Percentiles rank a stretch among this genome's conserved stretches.
These are phyloP conservation scores for Colletotrichum falcatum DNA, from an alignment of 2,329 filamentous ascomycete genomes.

Conservation along the genomic window DNA sequence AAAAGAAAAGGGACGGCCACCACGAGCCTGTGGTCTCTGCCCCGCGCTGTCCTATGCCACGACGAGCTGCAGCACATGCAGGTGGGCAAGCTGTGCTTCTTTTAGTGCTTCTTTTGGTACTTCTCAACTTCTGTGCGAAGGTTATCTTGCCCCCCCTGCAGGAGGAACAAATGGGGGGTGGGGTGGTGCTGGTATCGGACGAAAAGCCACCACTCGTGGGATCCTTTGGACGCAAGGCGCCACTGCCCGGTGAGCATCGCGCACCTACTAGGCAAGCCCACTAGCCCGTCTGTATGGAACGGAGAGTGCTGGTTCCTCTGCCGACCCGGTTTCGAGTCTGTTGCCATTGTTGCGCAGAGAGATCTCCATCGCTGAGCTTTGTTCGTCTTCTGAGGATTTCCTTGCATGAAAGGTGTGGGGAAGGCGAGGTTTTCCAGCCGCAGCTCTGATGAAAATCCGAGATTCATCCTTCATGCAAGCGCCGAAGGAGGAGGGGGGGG, in stretches of 20 bases:
- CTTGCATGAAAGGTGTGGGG: background rate
- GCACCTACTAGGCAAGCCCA: background rate
- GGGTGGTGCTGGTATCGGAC: constrained; percentile 23
- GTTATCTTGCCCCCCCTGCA: background rate
- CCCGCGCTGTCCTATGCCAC: constrained; percentile 9
- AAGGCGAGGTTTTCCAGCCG: background rate
- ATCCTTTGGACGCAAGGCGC: constrained; percentile 18
- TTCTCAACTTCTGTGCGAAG: background rate
- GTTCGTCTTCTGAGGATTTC: constrained; percentile 18
- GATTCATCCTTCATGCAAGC: too few relatives aligned
- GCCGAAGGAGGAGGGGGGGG: too few relatives aligned
- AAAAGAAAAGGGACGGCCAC: background rate
- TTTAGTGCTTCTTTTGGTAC: too few relatives aligned
- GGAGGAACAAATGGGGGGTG: too few relatives aligned
- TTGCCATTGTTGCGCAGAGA: background rate
- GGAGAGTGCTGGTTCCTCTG: constrained; percentile 13
- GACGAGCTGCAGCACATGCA: constrained; percentile 4
- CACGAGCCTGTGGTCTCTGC: constrained; percentile 12
- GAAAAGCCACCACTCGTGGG: background rate
- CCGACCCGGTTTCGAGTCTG: constrained; percentile 8
- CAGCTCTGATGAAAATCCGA: background rate
- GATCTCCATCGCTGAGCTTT: background rate
- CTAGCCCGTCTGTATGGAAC: background rate
- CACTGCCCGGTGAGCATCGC: background rate
- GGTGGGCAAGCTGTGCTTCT: background rate